These are phyloP conservation scores for Diospyros kaki DNA, from an alignment of 148 eudicot genomes.

Conservation along the genomic window DNA sequence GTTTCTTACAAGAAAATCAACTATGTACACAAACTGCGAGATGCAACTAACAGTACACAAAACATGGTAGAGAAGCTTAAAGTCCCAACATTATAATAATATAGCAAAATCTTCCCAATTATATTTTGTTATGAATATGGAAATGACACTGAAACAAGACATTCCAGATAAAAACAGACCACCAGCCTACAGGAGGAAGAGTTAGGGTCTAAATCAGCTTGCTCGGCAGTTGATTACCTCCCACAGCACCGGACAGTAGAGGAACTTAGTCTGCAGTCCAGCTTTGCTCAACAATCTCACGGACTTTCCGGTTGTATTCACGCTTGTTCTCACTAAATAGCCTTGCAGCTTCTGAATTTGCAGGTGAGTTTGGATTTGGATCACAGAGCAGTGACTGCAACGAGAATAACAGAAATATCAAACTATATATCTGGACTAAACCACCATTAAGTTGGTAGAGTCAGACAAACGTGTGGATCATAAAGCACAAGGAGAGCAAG, in stretches of 20 bases:
- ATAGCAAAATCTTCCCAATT: not conserved
- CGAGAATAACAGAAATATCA: not conserved
- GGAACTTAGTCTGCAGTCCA: conserved; percentile 9
- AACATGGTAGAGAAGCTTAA: not conserved
- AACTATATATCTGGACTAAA: not conserved
- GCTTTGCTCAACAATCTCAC: conserved; percentile 11
- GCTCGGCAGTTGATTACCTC: not conserved
- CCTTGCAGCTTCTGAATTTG: conserved; percentile 12
- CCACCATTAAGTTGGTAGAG: not conserved
- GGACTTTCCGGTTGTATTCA: conserved; percentile 8
- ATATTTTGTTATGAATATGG: not conserved
- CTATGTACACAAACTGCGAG: not conserved
- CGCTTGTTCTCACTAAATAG: conserved; percentile 10
- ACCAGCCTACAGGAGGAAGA: not conserved
- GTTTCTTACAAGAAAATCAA: not conserved
- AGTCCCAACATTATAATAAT: not conserved
- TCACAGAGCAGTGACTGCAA: conserved; percentile 13
- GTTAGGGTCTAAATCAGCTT: not conserved
- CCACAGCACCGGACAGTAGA: not conserved
- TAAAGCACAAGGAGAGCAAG: no score
- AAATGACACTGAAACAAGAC: not conserved
- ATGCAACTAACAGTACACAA: not conserved
- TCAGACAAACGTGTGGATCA: not conserved
- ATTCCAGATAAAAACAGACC: not conserved
- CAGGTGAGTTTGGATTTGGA: conserved; percentile 12